Percentiles rank a stretch among this genome's conserved stretches.
phyloP scores from a whole-genome alignment of 192 early-diverging fungal genomes.

The Lobosporangium transversale region DNA sequence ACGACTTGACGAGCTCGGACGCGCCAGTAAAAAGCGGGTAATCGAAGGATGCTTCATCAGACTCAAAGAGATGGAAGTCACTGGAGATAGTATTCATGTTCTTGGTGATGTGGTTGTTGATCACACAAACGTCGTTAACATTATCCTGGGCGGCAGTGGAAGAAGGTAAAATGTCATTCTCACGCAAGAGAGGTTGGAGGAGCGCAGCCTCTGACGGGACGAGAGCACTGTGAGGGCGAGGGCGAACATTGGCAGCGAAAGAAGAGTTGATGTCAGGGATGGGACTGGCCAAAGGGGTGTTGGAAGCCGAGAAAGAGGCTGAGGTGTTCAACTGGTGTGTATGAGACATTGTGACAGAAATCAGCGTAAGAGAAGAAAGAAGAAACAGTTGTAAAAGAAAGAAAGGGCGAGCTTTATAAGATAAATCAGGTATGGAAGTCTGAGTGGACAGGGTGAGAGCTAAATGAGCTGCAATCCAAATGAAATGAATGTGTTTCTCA shows the following conservation, averaged over 20 bases:
- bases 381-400: neutral
- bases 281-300: constrained; percentile 9
- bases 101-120: neutral
- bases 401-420: too few species aligned
- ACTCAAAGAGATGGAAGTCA: constrained; percentile 36
- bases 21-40: constrained; percentile 25
- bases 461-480: neutral
- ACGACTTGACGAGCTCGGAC: constrained; percentile 3
- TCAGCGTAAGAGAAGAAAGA: neutral
- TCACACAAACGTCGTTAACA: neutral
- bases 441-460: constrained; percentile 1
- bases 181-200: constrained; percentile 14
- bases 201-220: constrained; percentile 12
- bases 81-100: constrained; percentile 21
- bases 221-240: neutral
- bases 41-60: constrained; percentile 26
- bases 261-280: neutral
- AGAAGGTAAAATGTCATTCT: constrained; percentile 7
- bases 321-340: neutral
- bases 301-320: neutral
- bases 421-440: neutral
- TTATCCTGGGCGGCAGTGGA: neutral
- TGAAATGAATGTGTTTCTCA: neutral
- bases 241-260: neutral
- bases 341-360: neutral